phyloP scores from a whole-genome alignment of 345 rosid genomes.

The Lumnitzera racemosa region DNA sequence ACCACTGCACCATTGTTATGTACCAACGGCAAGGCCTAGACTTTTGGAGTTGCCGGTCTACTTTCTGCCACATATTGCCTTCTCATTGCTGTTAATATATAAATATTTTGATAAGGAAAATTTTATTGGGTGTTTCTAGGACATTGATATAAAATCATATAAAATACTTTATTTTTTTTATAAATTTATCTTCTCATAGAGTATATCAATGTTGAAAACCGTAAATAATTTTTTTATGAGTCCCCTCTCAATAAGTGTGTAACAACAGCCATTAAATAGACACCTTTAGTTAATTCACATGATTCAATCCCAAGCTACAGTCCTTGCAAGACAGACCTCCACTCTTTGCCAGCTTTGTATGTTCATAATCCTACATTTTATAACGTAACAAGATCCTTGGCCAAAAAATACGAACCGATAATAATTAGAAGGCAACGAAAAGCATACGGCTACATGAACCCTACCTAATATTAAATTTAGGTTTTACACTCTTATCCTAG shows the following conservation, averaged over 20 bases:
- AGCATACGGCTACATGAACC: constrained; percentile 9
- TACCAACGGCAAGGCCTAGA: constrained; percentile 12
- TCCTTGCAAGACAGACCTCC: constrained; percentile 12
- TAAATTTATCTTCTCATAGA: too few relatives aligned
- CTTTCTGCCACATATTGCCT: constrained; percentile 9
- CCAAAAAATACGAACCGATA: constrained; percentile 3
- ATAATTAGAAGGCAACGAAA: constrained; percentile 29
- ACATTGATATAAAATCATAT: too few relatives aligned
- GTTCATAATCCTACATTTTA: constrained; percentile 17
- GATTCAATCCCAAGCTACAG: not conserved
- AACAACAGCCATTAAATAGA: too few relatives aligned
- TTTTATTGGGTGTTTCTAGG: too few relatives aligned
- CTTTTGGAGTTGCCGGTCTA: constrained; percentile 12
- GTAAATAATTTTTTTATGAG: too few relatives aligned
- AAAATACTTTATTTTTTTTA: too few relatives aligned
- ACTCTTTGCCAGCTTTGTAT: constrained; percentile 37
- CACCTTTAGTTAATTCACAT: too few relatives aligned
- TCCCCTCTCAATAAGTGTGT: too few relatives aligned
- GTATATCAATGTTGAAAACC: too few relatives aligned
- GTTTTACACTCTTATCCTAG: too few relatives aligned
- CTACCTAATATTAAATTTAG: not conserved
- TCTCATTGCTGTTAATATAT: constrained; percentile 9
- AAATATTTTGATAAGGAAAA: not conserved
- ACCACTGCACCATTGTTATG: not conserved
- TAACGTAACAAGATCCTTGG: constrained; percentile 12